Conservation (phyloP, 331 rosid genomes). For the Saraca asoca region DNA sequence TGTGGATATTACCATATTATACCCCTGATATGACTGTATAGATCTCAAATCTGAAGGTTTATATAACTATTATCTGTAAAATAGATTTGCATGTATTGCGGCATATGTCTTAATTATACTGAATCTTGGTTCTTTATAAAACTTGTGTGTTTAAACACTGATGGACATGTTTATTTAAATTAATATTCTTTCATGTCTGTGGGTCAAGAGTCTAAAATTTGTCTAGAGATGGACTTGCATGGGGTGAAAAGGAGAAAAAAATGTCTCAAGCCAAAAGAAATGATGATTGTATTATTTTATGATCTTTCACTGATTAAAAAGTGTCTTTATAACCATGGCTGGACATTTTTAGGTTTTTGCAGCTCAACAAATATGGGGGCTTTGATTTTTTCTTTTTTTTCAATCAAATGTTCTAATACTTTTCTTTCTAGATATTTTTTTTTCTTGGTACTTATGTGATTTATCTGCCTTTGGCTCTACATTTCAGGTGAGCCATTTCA, state of each 20-base stretch:
- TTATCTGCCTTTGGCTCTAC: constrained; percentile 11
- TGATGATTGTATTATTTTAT: background rate
- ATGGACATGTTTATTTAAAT: too few relatives aligned
- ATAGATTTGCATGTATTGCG: background rate
- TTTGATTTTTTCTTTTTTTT: too few relatives aligned
- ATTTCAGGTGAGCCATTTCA: constrained; percentile 78
- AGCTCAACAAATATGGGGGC: too few relatives aligned
- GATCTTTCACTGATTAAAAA: background rate
- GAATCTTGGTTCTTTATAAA: background rate
- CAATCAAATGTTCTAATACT: too few relatives aligned
- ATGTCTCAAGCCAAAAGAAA: background rate
- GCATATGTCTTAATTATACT: background rate
- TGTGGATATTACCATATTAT: too few relatives aligned
- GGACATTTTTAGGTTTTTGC: too few relatives aligned
- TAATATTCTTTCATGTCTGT: too few relatives aligned
- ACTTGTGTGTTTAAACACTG: background rate
- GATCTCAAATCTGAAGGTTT: constrained; percentile 7
- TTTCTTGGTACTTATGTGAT: constrained; percentile 8
- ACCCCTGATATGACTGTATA: too few relatives aligned
- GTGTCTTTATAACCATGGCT: too few relatives aligned
- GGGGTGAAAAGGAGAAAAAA: constrained; percentile 1
- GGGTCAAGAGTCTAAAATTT: too few relatives aligned
- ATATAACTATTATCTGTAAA: constrained; percentile 8
- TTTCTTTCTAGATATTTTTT: background rate
- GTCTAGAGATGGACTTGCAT: background rate